These are phyloP conservation scores for Sugiyamaella grinbergsii DNA, from an alignment of 1,139 yeast genomes.

Conservation along the genomic window DNA sequence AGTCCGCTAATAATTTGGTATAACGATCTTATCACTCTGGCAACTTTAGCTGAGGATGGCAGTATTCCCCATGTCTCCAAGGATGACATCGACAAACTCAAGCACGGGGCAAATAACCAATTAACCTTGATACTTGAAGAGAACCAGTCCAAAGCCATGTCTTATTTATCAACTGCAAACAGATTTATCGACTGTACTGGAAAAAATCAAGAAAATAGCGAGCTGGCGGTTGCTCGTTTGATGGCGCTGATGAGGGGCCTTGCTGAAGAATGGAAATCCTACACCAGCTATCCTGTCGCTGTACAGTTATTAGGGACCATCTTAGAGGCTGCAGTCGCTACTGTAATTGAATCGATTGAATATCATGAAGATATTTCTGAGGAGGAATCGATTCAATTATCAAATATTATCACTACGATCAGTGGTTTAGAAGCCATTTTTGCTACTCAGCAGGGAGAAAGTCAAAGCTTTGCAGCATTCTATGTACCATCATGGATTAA, in stretches of 20 bases:
- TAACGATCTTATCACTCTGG: conserved; percentile 32
- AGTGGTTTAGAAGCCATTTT: conserved; percentile 35
- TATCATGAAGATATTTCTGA: conserved; percentile 40
- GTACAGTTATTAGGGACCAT: conserved; percentile 36
- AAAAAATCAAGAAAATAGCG: conserved; percentile 30
- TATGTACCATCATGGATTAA: conserved; percentile 46
- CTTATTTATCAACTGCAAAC: conserved; percentile 27
- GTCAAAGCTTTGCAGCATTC: conserved; percentile 34
- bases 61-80: conserved; percentile 18
- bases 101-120: conserved; percentile 24
- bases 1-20: conserved; percentile 29
- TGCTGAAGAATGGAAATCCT: conserved; percentile 29
- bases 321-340: conserved; percentile 37
- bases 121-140: conserved; percentile 24
- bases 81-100: conserved; percentile 23
- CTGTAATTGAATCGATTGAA: conserved; percentile 35
- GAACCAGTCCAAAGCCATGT: conserved; percentile 20
- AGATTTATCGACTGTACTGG: conserved; percentile 34
- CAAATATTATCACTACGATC: conserved; percentile 34
- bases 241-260: conserved; percentile 28
- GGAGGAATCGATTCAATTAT: conserved; percentile 38
- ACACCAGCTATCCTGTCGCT: conserved; percentile 33
- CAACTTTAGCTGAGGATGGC: conserved; percentile 19
- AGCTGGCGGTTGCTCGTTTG: conserved; percentile 31
- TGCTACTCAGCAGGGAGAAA: conserved; percentile 15